Percentiles rank a stretch among this genome's conserved stretches.
These are phyloP conservation scores for Ogataea paraovalis DNA, from an alignment of 805 yeast genomes.

Conservation along the genomic window DNA sequence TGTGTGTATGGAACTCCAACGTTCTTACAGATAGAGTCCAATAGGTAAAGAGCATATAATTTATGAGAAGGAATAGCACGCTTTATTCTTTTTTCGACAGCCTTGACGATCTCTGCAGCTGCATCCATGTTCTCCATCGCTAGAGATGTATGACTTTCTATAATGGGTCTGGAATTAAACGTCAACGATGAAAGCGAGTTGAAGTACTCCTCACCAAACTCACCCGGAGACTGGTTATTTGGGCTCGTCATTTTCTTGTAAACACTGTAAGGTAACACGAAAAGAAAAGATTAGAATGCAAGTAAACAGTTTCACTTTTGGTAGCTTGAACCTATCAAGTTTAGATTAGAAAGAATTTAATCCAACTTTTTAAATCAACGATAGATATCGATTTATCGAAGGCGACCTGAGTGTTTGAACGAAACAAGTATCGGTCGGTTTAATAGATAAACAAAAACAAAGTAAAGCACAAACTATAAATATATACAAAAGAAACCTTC, in stretches of 20 bases:
- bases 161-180: slow-evolving; percentile 86
- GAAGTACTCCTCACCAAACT: slow-evolving; percentile 58
- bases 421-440: not conserved
- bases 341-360: not conserved
- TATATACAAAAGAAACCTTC: not conserved
- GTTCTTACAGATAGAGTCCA: slow-evolving; percentile 89
- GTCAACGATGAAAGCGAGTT: slow-evolving; percentile 72
- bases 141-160: slow-evolving; percentile 73
- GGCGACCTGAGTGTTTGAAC: not conserved
- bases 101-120: slow-evolving; percentile 74
- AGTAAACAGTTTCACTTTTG: not conserved
- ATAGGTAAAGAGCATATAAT: slow-evolving; percentile 73
- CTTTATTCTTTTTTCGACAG: slow-evolving; percentile 69
- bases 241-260: not conserved
- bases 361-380: not conserved
- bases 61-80: slow-evolving; percentile 82
- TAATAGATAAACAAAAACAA: not conserved
- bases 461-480: not conserved
- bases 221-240: slow-evolving; percentile 11
- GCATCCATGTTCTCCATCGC: slow-evolving; percentile 80
- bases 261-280: not conserved
- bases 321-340: not conserved
- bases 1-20: slow-evolving; percentile 89
- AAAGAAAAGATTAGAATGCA: not conserved
- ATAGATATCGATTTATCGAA: not conserved